These are phyloP conservation scores for Epichloe sp. DNA, from an alignment of 2,329 filamentous ascomycete genomes.

Conservation along the genomic window DNA sequence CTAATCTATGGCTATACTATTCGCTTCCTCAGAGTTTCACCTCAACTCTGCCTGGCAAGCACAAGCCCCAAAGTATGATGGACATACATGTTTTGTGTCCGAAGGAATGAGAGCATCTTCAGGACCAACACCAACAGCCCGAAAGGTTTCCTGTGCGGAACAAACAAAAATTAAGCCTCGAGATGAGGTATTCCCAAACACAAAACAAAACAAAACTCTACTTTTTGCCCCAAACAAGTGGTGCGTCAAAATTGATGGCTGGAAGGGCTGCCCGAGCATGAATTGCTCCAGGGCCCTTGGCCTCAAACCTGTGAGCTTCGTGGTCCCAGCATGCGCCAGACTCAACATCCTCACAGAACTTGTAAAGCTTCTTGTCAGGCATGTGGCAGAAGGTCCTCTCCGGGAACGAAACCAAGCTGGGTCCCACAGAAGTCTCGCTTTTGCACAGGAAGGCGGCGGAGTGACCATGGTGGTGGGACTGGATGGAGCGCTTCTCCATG, in stretches of 20 bases:
- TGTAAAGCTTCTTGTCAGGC: constrained; percentile 1
- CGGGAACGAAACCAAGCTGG: neutral
- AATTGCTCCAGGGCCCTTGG: neutral
- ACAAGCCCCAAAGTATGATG: too few species aligned
- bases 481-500: neutral
- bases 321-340: constrained; percentile 1
- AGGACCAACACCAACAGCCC: too few species aligned
- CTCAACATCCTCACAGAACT: neutral
- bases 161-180: too few species aligned
- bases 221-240: neutral
- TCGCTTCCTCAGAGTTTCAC: too few species aligned
- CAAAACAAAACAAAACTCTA: too few species aligned
- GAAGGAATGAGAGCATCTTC: too few species aligned
- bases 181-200: too few species aligned
- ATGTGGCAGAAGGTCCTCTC: constrained; percentile 3
- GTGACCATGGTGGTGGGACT: neutral
- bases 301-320: neutral
- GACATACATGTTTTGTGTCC: too few species aligned
- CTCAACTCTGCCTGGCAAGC: too few species aligned
- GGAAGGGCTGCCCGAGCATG: neutral
- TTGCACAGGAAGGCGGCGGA: neutral
- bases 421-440: neutral
- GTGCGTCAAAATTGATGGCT: neutral
- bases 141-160: too few species aligned
- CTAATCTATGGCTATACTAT: too few species aligned